A percentile compares a stretch with the other conserved stretches of the same genome.
Evolutionary conservation across 306 rosid genomes (phyloP).

Genomic region (Pyrus pyrifolia): DNA sequence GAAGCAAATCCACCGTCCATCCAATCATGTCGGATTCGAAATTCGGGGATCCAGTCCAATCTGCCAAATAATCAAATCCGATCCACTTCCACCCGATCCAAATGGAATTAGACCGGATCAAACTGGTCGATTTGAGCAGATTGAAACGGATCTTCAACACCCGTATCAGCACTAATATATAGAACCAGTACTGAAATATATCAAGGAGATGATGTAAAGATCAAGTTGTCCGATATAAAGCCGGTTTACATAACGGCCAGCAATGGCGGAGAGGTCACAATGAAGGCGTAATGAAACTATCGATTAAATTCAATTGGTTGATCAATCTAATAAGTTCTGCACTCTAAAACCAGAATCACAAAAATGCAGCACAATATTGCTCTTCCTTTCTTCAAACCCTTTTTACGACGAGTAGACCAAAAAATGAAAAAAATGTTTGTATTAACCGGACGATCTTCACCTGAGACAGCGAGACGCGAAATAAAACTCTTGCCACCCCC

Average conservation of each 20-base stretch:
- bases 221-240: too few relatives aligned
- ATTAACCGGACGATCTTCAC: slow-evolving; percentile 6
- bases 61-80: too few relatives aligned
- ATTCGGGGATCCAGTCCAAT: too few relatives aligned
- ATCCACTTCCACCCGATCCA: too few relatives aligned
- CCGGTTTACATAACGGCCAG: not conserved
- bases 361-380: not conserved
- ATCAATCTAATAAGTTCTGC: not conserved
- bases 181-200: too few relatives aligned
- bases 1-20: not conserved
- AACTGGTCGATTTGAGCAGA: too few relatives aligned
- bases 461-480: slow-evolving; percentile 6
- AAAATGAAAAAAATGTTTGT: not conserved
- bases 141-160: too few relatives aligned
- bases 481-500: not conserved
- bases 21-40: too few relatives aligned
- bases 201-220: too few relatives aligned
- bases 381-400: not conserved
- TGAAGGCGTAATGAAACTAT: not conserved
- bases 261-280: not conserved
- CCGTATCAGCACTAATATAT: too few relatives aligned
- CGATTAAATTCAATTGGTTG: not conserved
- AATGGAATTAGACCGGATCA: too few relatives aligned
- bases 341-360: not conserved
- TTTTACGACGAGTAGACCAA: not conserved